phyloP scores from a whole-genome alignment of 768 basidiomycete genomes.

The Paxillus rubicundulus region DNA sequence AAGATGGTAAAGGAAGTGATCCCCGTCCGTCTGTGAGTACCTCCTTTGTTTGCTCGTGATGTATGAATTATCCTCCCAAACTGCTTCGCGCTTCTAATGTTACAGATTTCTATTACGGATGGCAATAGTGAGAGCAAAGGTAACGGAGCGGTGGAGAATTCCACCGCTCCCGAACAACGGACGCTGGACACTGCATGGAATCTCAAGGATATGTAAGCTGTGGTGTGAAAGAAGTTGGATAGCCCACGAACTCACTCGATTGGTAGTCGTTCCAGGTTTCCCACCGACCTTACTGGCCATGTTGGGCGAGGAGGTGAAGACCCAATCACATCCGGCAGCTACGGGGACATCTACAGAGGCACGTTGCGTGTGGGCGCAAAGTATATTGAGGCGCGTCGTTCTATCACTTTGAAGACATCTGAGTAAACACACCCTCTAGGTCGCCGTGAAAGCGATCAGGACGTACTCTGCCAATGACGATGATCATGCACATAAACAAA shows the following conservation, averaged over 20 bases:
- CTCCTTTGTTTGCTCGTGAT: no score
- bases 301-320: slow-evolving; percentile 7
- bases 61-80: no score
- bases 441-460: slow-evolving; percentile 27
- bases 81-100: no score
- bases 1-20: no score
- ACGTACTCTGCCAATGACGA: slow-evolving; percentile 15
- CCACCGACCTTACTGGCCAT: slow-evolving; percentile 13
- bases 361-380: slow-evolving; percentile 11
- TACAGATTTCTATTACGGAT: no score
- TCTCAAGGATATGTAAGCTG: slow-evolving; percentile 12
- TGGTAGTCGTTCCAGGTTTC: slow-evolving; percentile 10
- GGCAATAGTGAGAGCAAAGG: no score
- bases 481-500: slow-evolving; percentile 11
- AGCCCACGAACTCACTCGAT: background rate
- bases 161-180: background rate
- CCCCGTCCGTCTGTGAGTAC: no score
- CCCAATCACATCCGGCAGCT: slow-evolving; percentile 20
- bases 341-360: slow-evolving; percentile 21
- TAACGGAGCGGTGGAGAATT: no score
- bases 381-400: slow-evolving; percentile 9
- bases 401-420: background rate
- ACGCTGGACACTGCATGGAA: slow-evolving; percentile 1
- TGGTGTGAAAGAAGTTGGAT: background rate
- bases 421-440: slow-evolving; percentile 6